Conservation (phyloP, 805 yeast genomes). For the Wickerhamiella qilinensis region DNA sequence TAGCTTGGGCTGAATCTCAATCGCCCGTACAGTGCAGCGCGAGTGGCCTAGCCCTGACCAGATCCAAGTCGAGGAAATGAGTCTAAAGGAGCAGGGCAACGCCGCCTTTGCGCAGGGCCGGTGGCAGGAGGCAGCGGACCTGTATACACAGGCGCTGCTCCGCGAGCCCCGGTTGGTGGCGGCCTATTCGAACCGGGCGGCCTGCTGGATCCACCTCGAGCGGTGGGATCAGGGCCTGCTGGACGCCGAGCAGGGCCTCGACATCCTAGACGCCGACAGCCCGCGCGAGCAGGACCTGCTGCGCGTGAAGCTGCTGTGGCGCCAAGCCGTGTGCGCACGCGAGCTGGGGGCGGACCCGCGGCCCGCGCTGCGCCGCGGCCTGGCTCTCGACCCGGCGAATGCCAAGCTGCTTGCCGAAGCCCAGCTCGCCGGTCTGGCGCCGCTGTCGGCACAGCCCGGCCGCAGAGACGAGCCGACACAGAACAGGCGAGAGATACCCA, state of each 20-base stretch:
- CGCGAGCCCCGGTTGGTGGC: slow-evolving; percentile 8
- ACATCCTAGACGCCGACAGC: neutral
- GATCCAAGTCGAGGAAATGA: no score
- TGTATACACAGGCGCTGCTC: slow-evolving; percentile 11
- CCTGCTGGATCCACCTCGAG: slow-evolving; percentile 11
- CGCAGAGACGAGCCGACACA: neutral
- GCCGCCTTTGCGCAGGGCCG: slow-evolving; percentile 3
- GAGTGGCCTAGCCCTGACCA: no score
- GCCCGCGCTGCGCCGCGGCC: slow-evolving; percentile 7
- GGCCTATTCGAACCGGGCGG: slow-evolving; percentile 15
- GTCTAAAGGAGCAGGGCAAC: slow-evolving; percentile 10
- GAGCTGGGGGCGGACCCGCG: slow-evolving; percentile 5
- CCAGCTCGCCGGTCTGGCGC: neutral
- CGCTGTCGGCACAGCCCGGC: neutral
- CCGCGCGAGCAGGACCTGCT: slow-evolving; percentile 1
- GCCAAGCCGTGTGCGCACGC: slow-evolving; percentile 11
- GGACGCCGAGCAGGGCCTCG: slow-evolving; percentile 12
- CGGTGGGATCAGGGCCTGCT: slow-evolving; percentile 7
- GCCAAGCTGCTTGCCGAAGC: slow-evolving; percentile 8
- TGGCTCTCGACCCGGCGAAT: slow-evolving; percentile 11
- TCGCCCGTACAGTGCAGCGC: no score
- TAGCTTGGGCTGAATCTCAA: no score
- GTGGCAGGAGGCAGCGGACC: slow-evolving; percentile 7
- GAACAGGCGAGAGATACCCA: neutral
- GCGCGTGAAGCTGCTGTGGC: slow-evolving; percentile 9